Evolutionary conservation across 202 grass and related monocot genomes (phyloP), one percentile per base, ranked within the genome.

Genomic region (Brachypodium distachyon): DNA sequence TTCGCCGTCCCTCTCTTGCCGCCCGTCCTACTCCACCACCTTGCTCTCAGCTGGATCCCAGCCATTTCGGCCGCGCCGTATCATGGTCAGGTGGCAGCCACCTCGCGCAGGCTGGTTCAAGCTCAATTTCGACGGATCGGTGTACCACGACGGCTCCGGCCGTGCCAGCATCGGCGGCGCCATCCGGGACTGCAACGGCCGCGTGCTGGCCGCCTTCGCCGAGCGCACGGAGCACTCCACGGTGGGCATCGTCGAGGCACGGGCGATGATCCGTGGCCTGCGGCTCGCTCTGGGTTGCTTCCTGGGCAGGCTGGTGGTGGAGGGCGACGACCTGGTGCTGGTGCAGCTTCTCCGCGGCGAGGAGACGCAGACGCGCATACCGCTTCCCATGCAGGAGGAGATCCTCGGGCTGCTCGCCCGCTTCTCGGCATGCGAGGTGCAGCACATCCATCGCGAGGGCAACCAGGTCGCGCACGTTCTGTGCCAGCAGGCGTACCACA

Each of bases 261-360:
- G 53, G 4, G 72, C 55, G 55, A 54, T 76, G 5, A 61, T 47
- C 54, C 40, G 25, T 12, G 72, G 72, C 3, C 39, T 76, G 2
- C 17, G 6, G 0, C 27, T 76, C 1, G 72, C 72, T 6, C 18
- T 60, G 38, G 1, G 6, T 1, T 46, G 52, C 27, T 47, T 1
- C 18, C 0, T 22, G 25, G 0, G 2, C 27, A 22, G 26, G 11
- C 40, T 76, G 26, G 39, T 61, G 11, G 17, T 76, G 26, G 72
- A 76, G 40, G 72, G 55, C 39, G 72, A 76, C 12, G 72, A 76
- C n/a, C 55, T 21, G 2, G 26, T 44, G 17, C 72, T 75, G 38
- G 40, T 76, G 27, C 26, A 17, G 54, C 55, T 76, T 6, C 40
- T 76, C 11, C 72, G 26, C 17, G 27, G 55, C 40, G 40, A 76